Evolutionary conservation across 2,329 filamentous ascomycete species (phyloP), one percentile per base, ranked within the genome.

Genomic region (Paramyrothecium sp.): DNA sequence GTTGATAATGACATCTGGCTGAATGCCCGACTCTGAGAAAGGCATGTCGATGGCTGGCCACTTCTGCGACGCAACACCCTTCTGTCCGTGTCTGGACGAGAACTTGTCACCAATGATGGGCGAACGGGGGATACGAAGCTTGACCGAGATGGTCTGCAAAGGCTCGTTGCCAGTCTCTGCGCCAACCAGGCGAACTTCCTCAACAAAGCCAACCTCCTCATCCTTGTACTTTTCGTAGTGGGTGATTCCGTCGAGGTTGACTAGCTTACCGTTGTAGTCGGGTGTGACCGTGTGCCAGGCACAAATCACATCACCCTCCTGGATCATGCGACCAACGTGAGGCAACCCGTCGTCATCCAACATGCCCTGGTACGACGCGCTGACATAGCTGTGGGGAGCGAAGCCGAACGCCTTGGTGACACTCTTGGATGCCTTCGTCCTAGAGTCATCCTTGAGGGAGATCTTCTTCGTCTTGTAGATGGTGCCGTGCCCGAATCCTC

Each of bases 61-160:
- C 73, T 97, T 95, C 72, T 98, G 94, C 19, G 92, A 97, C 68
- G 85, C 89, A 53, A 98, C 95, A 86, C 95, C 95, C 77, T 99
- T 99, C 73, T 99, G 95, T 60, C 95, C 95, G 81, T 99, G 95
- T 61, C 95, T 89, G 51, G 95, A 99, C 12, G 95, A 98, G 80
- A 99, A 99, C 76, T 99, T 99, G 82, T 99, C 95, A 73, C 95
- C 95, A 58, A 99, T 97, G 65, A 97, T 83, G 7, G 95, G 95
- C 19, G 90, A 88, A 67, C 95, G 89, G 46, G 95, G 94, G 61
- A 98, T 84, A 38, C 95, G 90, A 67, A 97, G 89, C 77, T 97
- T 98, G 80, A 99, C 86, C 58, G 92, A 96, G 65, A 99, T 82
- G 16, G 89, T 89, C 76, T 98, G 94, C 63, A 89, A 87, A 3